Conservation (phyloP, 306 rosid species). For the apple (Malus domestica) region ASM211411v1 NC_041803.1:54034001-54034500, state of each 20-base stretch:
- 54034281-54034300: background rate
- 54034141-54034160: slow-evolving; percentile 2
- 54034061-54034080: slow-evolving; percentile 96
- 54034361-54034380: background rate
- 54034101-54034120: slow-evolving; percentile 94
- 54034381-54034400: background rate
- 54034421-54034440: background rate
- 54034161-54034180: background rate
- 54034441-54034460: background rate
- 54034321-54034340: background rate
- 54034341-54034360: background rate
- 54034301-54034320: background rate
- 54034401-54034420: background rate
- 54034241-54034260: background rate
- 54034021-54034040: slow-evolving; percentile 93
- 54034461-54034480: background rate
- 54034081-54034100: slow-evolving; percentile 95
- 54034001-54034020: slow-evolving; percentile 49
- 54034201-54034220: background rate
- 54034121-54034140: slow-evolving; percentile 26
- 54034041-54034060: slow-evolving; percentile 97
- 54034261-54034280: background rate
- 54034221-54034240: background rate
- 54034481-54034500: background rate
- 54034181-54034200: background rate